phyloP scores from a whole-genome alignment of 1,284 basidiomycete genomes.

The Ustilago nuda region DNA sequence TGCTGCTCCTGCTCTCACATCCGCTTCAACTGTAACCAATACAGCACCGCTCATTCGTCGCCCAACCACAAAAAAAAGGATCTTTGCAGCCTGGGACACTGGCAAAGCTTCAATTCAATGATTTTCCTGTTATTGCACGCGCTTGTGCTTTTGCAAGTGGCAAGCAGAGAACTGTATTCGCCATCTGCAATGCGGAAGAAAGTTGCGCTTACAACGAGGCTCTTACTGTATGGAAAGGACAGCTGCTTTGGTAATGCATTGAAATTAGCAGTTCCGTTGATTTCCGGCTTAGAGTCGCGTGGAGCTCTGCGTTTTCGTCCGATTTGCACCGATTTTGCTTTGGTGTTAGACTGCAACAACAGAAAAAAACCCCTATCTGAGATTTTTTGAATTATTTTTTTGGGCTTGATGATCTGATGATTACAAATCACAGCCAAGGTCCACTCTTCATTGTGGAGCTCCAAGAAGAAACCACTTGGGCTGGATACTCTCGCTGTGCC shows the following conservation, averaged over 20 bases:
- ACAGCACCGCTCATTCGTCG: slow-evolving; percentile 29
- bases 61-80: not conserved
- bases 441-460: slow-evolving; percentile 5
- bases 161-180: not conserved
- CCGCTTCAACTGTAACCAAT: slow-evolving; percentile 24
- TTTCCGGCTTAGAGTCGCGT: slow-evolving; percentile 14
- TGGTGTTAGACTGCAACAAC: slow-evolving; percentile 6
- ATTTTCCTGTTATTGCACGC: not conserved
- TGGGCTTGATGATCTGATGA: not conserved
- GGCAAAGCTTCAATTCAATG: not conserved
- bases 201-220: slow-evolving; percentile 3
- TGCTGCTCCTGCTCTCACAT: not conserved
- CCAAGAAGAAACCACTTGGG: slow-evolving; percentile 17
- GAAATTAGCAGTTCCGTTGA: slow-evolving; percentile 30
- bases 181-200: slow-evolving; percentile 24
- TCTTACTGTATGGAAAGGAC: not conserved
- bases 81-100: not conserved
- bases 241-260: slow-evolving; percentile 27
- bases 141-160: not conserved
- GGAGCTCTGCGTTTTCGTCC: slow-evolving; percentile 4
- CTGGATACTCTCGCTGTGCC: not conserved
- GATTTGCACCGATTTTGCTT: slow-evolving; percentile 18
- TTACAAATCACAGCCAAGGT: slow-evolving; percentile 19
- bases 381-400: too few relatives aligned
- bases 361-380: not conserved